A percentile compares a stretch with the other conserved stretches of the same genome.
Conservation (phyloP, 257 asterid species). For the Capsicum rhomboideum region DNA sequence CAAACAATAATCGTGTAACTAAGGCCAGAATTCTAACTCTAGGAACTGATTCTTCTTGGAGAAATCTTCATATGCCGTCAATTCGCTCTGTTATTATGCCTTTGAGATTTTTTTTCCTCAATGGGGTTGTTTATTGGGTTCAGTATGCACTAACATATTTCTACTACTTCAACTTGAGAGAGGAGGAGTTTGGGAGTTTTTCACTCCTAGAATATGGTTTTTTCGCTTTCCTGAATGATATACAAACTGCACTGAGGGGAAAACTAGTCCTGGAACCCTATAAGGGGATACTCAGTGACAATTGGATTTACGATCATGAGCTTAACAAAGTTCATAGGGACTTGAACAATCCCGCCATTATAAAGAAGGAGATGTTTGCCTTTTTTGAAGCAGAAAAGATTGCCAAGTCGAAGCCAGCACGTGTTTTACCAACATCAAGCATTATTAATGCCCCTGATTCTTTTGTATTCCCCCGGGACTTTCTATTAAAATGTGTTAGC, state of each 20-base stretch:
- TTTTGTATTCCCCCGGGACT: neutral
- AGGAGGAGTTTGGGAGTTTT: neutral
- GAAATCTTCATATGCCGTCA: no score
- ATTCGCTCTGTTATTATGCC: no score
- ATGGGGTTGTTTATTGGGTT: neutral
- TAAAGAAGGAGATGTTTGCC: neutral
- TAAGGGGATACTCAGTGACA: rapidly evolving
- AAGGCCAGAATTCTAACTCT: no score
- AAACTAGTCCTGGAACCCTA: neutral
- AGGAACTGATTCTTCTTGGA: no score
- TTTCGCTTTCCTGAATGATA: neutral
- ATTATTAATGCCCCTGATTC: neutral
- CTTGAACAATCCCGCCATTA: neutral
- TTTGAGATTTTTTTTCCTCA: neutral
- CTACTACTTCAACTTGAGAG: neutral
- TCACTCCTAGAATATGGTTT: neutral
- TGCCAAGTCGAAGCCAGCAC: neutral
- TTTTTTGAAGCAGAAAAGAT: neutral
- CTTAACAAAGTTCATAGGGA: neutral
- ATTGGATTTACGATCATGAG: neutral
- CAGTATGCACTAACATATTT: no score
- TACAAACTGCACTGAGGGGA: neutral
- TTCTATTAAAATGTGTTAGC: neutral
- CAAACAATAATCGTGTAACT: no score
- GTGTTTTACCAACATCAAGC: no score